Evolutionary conservation across 179 eudicot species (phyloP).

Genomic region (Gypsophila paniculata): DNA sequence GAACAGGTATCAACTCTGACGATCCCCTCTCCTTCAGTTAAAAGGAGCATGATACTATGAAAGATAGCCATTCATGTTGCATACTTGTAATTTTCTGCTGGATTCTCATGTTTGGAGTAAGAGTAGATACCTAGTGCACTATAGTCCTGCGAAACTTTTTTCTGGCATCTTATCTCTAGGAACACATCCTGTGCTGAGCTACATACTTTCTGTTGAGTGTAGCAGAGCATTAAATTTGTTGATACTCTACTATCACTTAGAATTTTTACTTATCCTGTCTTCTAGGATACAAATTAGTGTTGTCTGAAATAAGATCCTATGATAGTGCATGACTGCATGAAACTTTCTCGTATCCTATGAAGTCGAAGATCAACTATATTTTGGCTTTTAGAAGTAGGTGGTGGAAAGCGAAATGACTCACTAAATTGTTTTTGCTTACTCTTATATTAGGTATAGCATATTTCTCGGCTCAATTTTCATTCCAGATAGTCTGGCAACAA

Average conservation of each 20-base stretch:
- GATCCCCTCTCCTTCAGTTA: neutral
- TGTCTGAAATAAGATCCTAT: neutral
- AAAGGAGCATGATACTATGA: constrained; percentile 2
- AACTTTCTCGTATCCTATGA: neutral
- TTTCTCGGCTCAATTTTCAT: too few relatives aligned
- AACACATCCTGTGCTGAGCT: neutral
- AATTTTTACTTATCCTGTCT: too few relatives aligned
- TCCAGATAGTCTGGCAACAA: neutral
- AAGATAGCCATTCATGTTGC: neutral
- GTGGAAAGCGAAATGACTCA: neutral
- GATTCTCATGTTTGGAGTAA: neutral
- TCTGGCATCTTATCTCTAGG: neutral
- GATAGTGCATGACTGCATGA: neutral
- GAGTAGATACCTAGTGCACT: neutral
- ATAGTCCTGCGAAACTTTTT: neutral
- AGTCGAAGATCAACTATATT: neutral
- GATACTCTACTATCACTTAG: too few relatives aligned
- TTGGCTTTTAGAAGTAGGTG: constrained; percentile 5
- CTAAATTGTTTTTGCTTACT: neutral
- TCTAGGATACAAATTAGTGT: neutral
- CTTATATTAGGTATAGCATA: too few relatives aligned
- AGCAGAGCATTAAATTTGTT: too few relatives aligned
- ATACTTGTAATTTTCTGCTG: neutral
- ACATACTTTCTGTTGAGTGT: neutral
- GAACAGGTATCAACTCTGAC: constrained; percentile 61